A percentile compares a stretch with the other conserved stretches of the same genome.
Evolutionary conservation across 768 basidiomycete species (phyloP).

Genomic region (Leccinum subgranulosum): DNA sequence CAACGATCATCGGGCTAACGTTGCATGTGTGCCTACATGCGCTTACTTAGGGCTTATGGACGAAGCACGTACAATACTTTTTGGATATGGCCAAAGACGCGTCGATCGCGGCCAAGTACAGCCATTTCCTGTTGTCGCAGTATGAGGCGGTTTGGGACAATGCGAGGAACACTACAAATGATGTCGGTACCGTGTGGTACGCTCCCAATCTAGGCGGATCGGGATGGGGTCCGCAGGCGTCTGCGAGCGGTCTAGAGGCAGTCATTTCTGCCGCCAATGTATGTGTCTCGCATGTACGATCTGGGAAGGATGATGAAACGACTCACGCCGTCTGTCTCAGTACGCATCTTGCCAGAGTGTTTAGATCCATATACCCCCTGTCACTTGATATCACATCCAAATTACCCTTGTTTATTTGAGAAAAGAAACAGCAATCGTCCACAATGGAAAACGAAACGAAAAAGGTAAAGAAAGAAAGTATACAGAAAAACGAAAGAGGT

Average conservation of each 20-base stretch:
- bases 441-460: not conserved
- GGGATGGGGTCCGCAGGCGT: constrained; percentile 27
- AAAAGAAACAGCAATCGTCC: constrained; percentile 5
- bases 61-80: constrained; percentile 49
- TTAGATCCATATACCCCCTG: not conserved
- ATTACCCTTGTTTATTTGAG: constrained; percentile 11
- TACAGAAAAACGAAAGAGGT: constrained; percentile 1
- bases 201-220: constrained; percentile 26
- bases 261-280: constrained; percentile 29
- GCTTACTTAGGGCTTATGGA: constrained; percentile 41
- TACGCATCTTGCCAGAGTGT: constrained; percentile 15
- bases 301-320: not conserved
- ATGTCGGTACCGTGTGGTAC: constrained; percentile 41
- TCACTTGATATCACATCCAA: not conserved
- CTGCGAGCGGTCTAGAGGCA: constrained; percentile 30
- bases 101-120: constrained; percentile 43
- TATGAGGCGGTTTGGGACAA: constrained; percentile 36
- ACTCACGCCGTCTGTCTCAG: constrained; percentile 4
- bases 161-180: constrained; percentile 36
- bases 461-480: not conserved
- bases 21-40: not conserved
- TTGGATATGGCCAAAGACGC: constrained; percentile 44
- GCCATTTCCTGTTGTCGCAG: constrained; percentile 34
- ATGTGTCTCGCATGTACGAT: not conserved
- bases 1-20: not conserved